Evolutionary conservation across 345 rosid species (phyloP), one percentile per base, ranked within the genome.

Genomic region (Linum lewisii): DNA sequence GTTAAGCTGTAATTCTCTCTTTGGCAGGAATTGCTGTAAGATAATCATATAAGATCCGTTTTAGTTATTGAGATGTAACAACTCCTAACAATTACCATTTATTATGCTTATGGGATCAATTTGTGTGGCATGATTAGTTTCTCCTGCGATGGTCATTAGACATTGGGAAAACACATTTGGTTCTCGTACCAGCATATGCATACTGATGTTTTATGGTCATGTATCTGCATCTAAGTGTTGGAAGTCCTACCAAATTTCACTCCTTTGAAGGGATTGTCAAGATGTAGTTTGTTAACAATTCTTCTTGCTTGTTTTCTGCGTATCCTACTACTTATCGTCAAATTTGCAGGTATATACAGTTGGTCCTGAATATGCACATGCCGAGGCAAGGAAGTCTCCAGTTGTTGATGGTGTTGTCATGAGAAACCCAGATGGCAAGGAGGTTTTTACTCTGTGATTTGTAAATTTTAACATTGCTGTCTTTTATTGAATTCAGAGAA

Each of bases 321-420:
- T 42, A 9, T 60, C 44, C 60, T 60, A 63, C 45, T 58, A 53
- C 62, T 16, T 66, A 44, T 63, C 67, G 65, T 63, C 45, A 51
- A 59, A 60, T 86, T 65, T 74, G 18, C 66, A 93, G 99, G 99
- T 94, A 25, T 94, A 94, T 59, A 94, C 97, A 5, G 99, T 90
- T 73, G 99, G 97, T 62, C 84, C 99, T 54, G 99, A 94, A 70
- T 94, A 94, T 74, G 97, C 99, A 25, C 99, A 94, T 66, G 99
- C 99, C 52, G 96, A 94, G 76, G 99, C 99, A 54, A 87, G 99
- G 78, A 94, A 94, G 75, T 94, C 99, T 68, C 99, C 99, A 13
- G 99, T 94, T 76, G 99, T 94, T 56, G 99, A 94, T 78, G 99
- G 99, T 62, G 99, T 94, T 70, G 99, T 94, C 49, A 83, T 90